Evolutionary conservation across 139 green algal species (phyloP).

Genomic region (Picochlorum sp.): DNA sequence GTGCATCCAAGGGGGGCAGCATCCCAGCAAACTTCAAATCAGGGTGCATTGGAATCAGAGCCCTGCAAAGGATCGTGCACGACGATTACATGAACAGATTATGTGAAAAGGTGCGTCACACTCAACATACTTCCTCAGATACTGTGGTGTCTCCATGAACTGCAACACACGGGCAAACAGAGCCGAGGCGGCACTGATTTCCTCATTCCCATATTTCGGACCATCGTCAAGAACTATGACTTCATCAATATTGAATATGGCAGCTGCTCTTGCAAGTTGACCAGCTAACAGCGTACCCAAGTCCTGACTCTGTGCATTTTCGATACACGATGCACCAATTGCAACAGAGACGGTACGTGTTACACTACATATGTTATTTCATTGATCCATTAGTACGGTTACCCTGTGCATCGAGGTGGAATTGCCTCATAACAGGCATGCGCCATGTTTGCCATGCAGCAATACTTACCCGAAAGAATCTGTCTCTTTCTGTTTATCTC

Average conservation of each 20-base stretch:
- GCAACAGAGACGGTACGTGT: constrained; percentile 59
- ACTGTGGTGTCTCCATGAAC: constrained; percentile 82
- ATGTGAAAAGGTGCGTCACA: background rate
- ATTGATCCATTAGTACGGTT: background rate
- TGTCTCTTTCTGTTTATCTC: no score
- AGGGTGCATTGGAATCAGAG: constrained; percentile 52
- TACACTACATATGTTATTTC: background rate
- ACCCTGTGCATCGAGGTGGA: background rate
- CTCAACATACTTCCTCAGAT: constrained; percentile 54
- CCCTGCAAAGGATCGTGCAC: constrained; percentile 25
- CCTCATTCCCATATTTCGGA: background rate
- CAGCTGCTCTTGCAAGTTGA: constrained; percentile 58
- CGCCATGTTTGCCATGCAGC: no score
- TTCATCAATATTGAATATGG: constrained; percentile 78
- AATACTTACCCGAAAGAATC: no score
- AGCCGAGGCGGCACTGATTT: constrained; percentile 38
- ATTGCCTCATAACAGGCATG: background rate
- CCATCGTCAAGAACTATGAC: constrained; percentile 62
- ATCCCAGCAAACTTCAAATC: constrained; percentile 50
- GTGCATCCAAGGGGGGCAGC: constrained; percentile 73
- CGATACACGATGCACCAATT: constrained; percentile 62
- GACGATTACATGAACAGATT: background rate
- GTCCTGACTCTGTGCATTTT: constrained; percentile 61
- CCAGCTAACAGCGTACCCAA: constrained; percentile 57
- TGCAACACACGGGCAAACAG: constrained; percentile 71